These are phyloP conservation scores for Irpex rosettiformis DNA, from an alignment of 1,284 basidiomycete species.

Conservation along the genomic window DNA sequence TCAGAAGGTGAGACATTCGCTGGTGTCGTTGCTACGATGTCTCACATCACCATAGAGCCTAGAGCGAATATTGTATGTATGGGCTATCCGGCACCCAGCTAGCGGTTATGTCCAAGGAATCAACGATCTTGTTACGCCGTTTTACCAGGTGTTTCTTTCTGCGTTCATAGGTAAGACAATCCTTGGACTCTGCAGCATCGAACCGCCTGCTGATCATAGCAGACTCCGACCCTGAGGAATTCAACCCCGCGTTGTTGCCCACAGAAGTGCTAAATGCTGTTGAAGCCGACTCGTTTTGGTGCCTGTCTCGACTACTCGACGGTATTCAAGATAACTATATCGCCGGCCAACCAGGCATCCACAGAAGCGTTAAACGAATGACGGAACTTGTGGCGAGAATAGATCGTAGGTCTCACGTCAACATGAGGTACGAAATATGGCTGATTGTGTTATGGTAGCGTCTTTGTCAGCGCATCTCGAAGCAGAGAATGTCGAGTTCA, in stretches of 20 bases:
- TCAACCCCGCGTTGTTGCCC: slow-evolving; percentile 78
- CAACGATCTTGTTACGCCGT: slow-evolving; percentile 94
- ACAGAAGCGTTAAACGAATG: slow-evolving; percentile 89
- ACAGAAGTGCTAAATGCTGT: slow-evolving; percentile 71
- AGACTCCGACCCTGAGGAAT: slow-evolving; percentile 87
- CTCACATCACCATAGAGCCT: slow-evolving; percentile 55
- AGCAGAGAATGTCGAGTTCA: slow-evolving; percentile 91
- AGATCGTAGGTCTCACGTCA: slow-evolving; percentile 57
- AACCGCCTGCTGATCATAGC: slow-evolving; percentile 8
- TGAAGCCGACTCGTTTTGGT: slow-evolving; percentile 97
- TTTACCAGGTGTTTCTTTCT: slow-evolving; percentile 91
- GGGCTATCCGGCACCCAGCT: slow-evolving; percentile 96
- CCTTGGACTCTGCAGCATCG: slow-evolving; percentile 9
- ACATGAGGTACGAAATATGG: neutral
- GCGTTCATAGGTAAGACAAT: slow-evolving; percentile 76
- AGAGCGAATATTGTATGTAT: slow-evolving; percentile 93
- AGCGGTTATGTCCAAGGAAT: slow-evolving; percentile 98
- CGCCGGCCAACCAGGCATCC: slow-evolving; percentile 91
- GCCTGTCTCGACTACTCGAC: slow-evolving; percentile 87
- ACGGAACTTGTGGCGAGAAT: slow-evolving; percentile 89
- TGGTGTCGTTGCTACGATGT: slow-evolving; percentile 12
- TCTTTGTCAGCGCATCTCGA: slow-evolving; percentile 82
- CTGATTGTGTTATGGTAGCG: slow-evolving; percentile 39
- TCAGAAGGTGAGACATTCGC: slow-evolving; percentile 62
- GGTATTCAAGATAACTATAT: slow-evolving; percentile 99